phyloP scores from a whole-genome alignment of 192 early-diverging fungal species.

The Irineochytrium annulatum region DNA sequence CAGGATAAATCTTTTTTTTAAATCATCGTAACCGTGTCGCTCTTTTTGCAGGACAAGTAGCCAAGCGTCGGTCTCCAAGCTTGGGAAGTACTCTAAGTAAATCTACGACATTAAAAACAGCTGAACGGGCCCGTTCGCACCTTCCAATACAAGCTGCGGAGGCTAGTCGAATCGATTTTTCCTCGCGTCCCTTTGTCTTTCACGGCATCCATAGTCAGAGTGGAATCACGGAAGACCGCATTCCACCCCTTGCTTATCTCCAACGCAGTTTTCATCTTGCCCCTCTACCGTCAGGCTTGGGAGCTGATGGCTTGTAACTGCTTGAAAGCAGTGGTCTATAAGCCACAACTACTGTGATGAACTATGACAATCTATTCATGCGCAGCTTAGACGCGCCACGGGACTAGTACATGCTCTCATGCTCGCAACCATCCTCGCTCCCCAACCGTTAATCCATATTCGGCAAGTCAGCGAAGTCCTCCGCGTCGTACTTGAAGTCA shows the following conservation, averaged over 20 bases:
- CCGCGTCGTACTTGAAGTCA: conserved; percentile 66
- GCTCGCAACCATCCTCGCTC: too few relatives aligned
- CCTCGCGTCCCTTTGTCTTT: conserved; percentile 18
- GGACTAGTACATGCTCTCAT: too few relatives aligned
- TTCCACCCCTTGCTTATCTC: conserved; percentile 18
- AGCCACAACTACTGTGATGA: too few relatives aligned
- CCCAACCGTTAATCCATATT: too few relatives aligned
- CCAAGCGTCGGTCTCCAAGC: conserved; percentile 43
- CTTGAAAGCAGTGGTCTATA: too few relatives aligned
- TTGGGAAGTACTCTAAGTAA: conserved; percentile 41
- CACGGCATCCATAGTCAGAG: conserved; percentile 22
- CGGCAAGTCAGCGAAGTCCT: conserved; percentile 25
- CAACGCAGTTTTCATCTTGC: background rate
- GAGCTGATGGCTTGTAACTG: too few relatives aligned
- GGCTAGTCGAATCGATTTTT: conserved; percentile 8
- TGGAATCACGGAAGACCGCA: conserved; percentile 18
- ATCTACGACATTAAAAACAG: conserved; percentile 12
- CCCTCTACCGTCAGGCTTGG: too few relatives aligned
- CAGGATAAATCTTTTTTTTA: conserved; percentile 64
- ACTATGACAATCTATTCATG: too few relatives aligned
- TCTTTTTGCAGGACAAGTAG: conserved; percentile 53
- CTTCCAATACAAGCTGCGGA: conserved; percentile 44
- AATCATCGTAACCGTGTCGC: conserved; percentile 62
- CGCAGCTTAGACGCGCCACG: too few relatives aligned
- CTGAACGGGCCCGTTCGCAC: conserved; percentile 2